Evolutionary conservation across 2,329 filamentous ascomycete genomes (phyloP).

Genomic region (Colletotrichum theobromicola): DNA sequence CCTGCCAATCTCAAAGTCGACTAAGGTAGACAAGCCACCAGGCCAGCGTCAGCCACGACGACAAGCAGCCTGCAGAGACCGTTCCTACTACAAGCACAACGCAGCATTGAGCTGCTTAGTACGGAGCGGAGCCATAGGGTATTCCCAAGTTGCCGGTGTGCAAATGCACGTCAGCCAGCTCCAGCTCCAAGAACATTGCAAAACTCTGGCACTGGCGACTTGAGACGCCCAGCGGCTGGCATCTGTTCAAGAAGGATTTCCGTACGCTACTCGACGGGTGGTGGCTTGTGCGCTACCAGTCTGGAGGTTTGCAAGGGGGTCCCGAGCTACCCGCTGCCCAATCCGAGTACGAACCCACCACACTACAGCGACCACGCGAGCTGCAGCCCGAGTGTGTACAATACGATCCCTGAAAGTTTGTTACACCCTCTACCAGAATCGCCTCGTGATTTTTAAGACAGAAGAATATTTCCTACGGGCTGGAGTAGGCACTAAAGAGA

Average conservation of each 20-base stretch:
- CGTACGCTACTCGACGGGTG: not conserved
- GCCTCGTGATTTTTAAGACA: too few relatives aligned
- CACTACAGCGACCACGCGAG: not conserved
- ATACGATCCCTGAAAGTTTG: too few relatives aligned
- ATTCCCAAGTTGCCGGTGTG: too few relatives aligned
- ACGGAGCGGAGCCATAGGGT: too few relatives aligned
- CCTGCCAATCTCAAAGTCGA: not conserved
- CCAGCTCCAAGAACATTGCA: not conserved
- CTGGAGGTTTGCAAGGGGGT: not conserved
- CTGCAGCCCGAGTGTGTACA: not conserved
- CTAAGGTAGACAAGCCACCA: not conserved
- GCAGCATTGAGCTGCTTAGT: not conserved
- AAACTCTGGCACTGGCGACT: not conserved
- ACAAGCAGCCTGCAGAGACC: not conserved
- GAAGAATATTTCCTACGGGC: too few relatives aligned
- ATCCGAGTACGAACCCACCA: not conserved
- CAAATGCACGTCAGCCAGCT: too few relatives aligned
- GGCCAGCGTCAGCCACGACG: not conserved
- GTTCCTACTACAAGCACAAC: not conserved
- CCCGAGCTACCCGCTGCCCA: not conserved
- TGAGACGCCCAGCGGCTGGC: not conserved
- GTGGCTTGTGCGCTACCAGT: not conserved
- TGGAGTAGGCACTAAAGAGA: too few relatives aligned
- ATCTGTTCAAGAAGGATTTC: not conserved
- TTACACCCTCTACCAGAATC: too few relatives aligned